Conservation (phyloP, 225 moss, liverwort and hornwort species). For the Pleurozium schreberi region DNA sequence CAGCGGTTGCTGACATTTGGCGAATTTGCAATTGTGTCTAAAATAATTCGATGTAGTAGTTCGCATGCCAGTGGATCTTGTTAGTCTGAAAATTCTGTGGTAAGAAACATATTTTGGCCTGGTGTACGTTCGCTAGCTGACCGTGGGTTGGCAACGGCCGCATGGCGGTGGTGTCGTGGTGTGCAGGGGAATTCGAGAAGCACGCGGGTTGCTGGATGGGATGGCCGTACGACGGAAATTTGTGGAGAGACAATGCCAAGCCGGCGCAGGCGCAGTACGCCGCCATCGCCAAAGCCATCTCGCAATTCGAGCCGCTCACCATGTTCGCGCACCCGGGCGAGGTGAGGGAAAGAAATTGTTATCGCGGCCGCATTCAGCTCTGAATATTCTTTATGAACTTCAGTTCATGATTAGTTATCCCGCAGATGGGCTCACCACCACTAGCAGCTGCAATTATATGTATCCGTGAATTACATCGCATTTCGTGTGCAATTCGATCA, state of each 20-base stretch:
- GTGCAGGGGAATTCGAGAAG: slow-evolving; percentile 49
- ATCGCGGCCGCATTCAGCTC: background rate
- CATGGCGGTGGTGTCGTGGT: background rate
- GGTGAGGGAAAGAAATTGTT: background rate
- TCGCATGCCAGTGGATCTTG: background rate
- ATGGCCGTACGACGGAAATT: slow-evolving; percentile 40
- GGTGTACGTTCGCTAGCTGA: background rate
- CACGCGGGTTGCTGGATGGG: slow-evolving; percentile 57
- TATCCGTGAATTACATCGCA: background rate
- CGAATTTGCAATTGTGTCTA: background rate
- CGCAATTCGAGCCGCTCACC: slow-evolving; percentile 41
- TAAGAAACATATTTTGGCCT: no score
- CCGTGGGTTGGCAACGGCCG: background rate
- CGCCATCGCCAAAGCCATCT: slow-evolving; percentile 36
- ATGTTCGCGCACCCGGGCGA: slow-evolving; percentile 46
- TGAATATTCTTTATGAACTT: background rate
- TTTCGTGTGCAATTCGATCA: background rate
- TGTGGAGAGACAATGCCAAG: slow-evolving; percentile 47
- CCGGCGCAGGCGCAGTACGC: slow-evolving; percentile 42
- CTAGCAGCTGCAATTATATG: background rate
- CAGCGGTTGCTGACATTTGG: background rate
- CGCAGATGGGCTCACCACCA: background rate
- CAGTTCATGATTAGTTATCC: background rate
- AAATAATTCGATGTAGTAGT: background rate
- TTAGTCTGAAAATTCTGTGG: background rate